These are phyloP conservation scores for Huntiella decipiens DNA, from an alignment of 2,329 filamentous ascomycete species.

Conservation along the genomic window DNA sequence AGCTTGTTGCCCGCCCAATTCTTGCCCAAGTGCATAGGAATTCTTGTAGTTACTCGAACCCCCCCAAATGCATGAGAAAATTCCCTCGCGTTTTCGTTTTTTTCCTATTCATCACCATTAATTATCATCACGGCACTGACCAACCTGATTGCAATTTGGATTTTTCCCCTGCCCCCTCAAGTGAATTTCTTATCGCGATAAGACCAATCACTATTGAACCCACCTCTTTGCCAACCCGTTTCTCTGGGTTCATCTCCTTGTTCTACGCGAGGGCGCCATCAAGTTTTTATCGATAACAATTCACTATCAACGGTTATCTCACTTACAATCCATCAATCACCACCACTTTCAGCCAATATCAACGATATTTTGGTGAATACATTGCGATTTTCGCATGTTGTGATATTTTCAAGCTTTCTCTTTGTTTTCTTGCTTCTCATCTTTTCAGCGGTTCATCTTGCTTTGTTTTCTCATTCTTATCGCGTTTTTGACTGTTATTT, in stretches of 20 bases:
- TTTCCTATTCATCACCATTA: background rate
- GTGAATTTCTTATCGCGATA: slow-evolving; percentile 3
- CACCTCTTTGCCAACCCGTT: background rate
- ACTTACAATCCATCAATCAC: background rate
- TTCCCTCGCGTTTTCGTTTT: background rate
- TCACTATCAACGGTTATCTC: slow-evolving; percentile 4
- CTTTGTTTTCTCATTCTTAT: background rate
- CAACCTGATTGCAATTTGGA: background rate
- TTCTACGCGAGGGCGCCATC: slow-evolving; percentile 1
- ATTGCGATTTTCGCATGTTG: too few species aligned
- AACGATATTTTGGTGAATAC: too few species aligned
- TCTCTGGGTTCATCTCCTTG: background rate
- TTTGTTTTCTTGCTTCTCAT: background rate
- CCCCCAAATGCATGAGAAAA: too few species aligned
- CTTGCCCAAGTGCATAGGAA: too few species aligned
- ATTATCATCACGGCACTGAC: background rate
- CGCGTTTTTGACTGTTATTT: too few species aligned
- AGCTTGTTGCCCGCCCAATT: too few species aligned
- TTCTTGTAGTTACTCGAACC: too few species aligned
- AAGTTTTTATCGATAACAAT: slow-evolving; percentile 5
- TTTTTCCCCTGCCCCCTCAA: background rate
- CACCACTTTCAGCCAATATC: too few species aligned
- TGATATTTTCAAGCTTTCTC: background rate
- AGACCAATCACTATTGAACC: background rate
- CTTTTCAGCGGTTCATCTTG: background rate